Conservation (phyloP, 2,329 filamentous ascomycete genomes). For the Botrytis pseudocinerea region DNA sequence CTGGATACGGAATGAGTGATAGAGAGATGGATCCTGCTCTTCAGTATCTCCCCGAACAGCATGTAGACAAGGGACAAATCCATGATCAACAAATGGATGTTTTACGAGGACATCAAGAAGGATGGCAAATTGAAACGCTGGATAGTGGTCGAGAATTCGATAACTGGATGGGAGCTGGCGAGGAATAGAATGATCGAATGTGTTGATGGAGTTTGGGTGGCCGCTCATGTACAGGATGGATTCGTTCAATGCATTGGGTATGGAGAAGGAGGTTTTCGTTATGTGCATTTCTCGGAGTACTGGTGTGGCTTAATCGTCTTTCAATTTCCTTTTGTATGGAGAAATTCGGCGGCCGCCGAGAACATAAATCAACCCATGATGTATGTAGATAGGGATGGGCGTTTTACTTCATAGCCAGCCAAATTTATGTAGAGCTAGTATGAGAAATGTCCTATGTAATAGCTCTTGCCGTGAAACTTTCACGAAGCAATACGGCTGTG, state of each 20-base stretch:
- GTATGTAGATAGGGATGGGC: conserved; percentile 17
- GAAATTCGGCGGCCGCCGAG: neutral
- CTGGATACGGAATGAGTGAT: conserved; percentile 24
- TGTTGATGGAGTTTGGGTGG: conserved; percentile 10
- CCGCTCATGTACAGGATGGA: conserved; percentile 13
- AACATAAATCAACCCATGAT: conserved; percentile 9
- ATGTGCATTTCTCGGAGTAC: conserved; percentile 14
- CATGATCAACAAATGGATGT: conserved; percentile 39
- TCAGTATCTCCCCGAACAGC: conserved; percentile 32
- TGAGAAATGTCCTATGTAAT: conserved; percentile 1
- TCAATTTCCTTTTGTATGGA: conserved; percentile 13
- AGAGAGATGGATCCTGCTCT: conserved; percentile 31
- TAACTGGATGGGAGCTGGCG: conserved; percentile 39
- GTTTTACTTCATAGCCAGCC: conserved; percentile 2
- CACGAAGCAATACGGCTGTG: neutral
- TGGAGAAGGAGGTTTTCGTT: conserved; percentile 17
- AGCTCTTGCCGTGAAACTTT: conserved; percentile 1
- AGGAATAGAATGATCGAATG: conserved; percentile 5
- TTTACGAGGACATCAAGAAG: conserved; percentile 37
- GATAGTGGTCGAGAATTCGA: conserved; percentile 40
- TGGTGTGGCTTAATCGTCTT: neutral
- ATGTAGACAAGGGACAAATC: conserved; percentile 32
- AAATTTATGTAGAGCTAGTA: neutral
- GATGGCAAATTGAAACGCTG: conserved; percentile 40
- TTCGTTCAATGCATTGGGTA: conserved; percentile 14